These are phyloP conservation scores for Blastobotrys petasosporus DNA, from an alignment of 1,139 yeast species.

Conservation along the genomic window DNA sequence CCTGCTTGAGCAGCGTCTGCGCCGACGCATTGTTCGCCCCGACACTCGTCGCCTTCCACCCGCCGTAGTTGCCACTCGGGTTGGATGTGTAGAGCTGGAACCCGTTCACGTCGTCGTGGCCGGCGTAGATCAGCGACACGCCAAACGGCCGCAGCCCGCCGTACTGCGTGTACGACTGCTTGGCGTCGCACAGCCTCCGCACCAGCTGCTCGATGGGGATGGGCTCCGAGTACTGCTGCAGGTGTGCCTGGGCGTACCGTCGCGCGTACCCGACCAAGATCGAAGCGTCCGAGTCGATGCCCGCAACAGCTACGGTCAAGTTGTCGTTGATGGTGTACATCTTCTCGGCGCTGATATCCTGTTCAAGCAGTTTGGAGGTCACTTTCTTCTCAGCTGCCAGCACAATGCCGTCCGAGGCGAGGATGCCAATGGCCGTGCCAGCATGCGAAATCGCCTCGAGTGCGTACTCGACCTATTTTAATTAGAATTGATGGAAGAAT, in stretches of 20 bases:
- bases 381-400: constrained; percentile 95
- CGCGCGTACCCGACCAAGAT: constrained; percentile 88
- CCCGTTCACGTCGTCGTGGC: constrained; percentile 83
- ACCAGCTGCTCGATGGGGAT: constrained; percentile 90
- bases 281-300: constrained; percentile 95
- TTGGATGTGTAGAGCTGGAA: constrained; percentile 92
- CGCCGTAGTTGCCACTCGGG: constrained; percentile 96
- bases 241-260: constrained; percentile 72
- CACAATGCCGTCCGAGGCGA: constrained; percentile 89
- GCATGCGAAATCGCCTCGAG: constrained; percentile 97
- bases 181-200: constrained; percentile 82
- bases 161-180: constrained; percentile 97
- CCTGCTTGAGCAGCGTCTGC: constrained; percentile 91
- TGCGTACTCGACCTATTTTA: constrained; percentile 76
- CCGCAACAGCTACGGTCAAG: constrained; percentile 94
- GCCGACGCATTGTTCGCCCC: constrained; percentile 97
- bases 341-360: constrained; percentile 90
- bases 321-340: constrained; percentile 78
- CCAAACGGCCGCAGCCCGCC: constrained; percentile 99
- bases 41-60: constrained; percentile 97
- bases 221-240: constrained; percentile 81
- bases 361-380: constrained; percentile 85
- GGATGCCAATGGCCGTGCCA: constrained; percentile 94
- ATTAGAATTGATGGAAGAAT: constrained; percentile 3
- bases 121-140: constrained; percentile 93